Percentiles rank a stretch among this genome's conserved stretches.
Evolutionary conservation across 2,329 filamentous ascomycete genomes (phyloP).

Genomic region (Fusarium veterinarium): DNA sequence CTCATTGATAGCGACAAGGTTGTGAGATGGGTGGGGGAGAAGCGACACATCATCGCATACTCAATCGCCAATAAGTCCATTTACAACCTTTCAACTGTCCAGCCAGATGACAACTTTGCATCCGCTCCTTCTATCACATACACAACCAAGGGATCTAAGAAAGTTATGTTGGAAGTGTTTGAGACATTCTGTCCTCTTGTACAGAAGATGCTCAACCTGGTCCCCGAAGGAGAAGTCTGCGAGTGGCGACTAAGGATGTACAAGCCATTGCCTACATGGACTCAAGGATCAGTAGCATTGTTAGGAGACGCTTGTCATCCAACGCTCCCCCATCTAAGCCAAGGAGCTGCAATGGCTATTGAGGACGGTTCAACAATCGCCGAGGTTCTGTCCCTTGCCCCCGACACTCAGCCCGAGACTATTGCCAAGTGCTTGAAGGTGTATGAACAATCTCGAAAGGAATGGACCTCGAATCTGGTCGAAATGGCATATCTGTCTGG

Average conservation of each 20-base stretch:
- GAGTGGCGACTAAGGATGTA: conserved; percentile 75
- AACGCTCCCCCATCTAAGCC: conserved; percentile 73
- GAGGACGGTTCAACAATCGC: conserved; percentile 67
- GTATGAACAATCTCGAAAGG: conserved; percentile 43
- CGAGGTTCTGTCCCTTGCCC: conserved; percentile 38
- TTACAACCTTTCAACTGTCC: conserved; percentile 74
- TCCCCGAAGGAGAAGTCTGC: conserved; percentile 72
- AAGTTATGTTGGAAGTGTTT: conserved; percentile 69
- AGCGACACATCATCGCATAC: conserved; percentile 75
- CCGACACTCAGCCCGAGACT: conserved; percentile 37
- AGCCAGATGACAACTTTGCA: conserved; percentile 70
- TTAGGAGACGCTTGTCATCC: conserved; percentile 75
- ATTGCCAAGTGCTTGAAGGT: conserved; percentile 43
- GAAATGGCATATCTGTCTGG: conserved; percentile 49
- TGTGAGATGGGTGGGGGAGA: conserved; percentile 73
- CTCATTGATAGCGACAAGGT: conserved; percentile 68
- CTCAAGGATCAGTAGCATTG: conserved; percentile 64
- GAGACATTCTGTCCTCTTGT: conserved; percentile 70
- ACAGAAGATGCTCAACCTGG: conserved; percentile 68
- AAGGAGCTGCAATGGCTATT: conserved; percentile 75
- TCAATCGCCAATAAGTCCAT: conserved; percentile 71
- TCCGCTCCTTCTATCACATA: conserved; percentile 62
- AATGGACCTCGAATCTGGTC: conserved; percentile 44
- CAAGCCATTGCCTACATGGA: conserved; percentile 71
- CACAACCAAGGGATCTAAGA: conserved; percentile 70